Conservation (phyloP, 495 filamentous ascomycete species). For the Filosporella fistucella region DNA sequence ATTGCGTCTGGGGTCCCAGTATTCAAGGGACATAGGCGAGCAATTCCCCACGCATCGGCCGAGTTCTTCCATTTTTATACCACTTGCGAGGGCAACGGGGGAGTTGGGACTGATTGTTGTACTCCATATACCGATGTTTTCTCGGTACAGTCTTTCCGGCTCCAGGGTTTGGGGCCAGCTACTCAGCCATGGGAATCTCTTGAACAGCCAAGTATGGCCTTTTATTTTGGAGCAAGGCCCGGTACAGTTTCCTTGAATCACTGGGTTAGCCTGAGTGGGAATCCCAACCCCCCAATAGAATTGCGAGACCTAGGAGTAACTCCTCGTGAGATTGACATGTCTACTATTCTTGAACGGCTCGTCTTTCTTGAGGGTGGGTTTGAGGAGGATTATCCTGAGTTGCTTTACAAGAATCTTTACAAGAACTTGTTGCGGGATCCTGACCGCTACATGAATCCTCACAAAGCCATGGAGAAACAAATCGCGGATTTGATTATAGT, state of each 20-base stretch:
- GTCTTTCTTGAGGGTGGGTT: conserved; percentile 49
- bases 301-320: conserved; percentile 44
- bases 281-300: conserved; percentile 37
- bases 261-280: conserved; percentile 47
- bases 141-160: conserved; percentile 8
- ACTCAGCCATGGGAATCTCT: conserved; percentile 57
- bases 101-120: conserved; percentile 7
- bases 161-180: conserved; percentile 27
- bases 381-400: conserved; percentile 49
- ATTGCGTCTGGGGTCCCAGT: conserved; percentile 19
- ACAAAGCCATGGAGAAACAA: conserved; percentile 57
- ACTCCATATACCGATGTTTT: conserved; percentile 19
- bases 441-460: conserved; percentile 42
- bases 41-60: conserved; percentile 17
- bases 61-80: conserved; percentile 45
- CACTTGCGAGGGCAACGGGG: conserved; percentile 22
- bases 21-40: conserved; percentile 14
- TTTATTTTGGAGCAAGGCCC: conserved; percentile 50
- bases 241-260: conserved; percentile 60
- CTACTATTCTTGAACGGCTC: conserved; percentile 48
- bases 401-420: conserved; percentile 51
- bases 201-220: conserved; percentile 60
- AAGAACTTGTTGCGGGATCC: conserved; percentile 45
- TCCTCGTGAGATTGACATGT: conserved; percentile 48
- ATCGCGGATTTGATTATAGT: conserved; percentile 64